Base-by-base conservation (phyloP, 2,329 filamentous ascomycete genomes). In the Xylaria sp. region DNA sequence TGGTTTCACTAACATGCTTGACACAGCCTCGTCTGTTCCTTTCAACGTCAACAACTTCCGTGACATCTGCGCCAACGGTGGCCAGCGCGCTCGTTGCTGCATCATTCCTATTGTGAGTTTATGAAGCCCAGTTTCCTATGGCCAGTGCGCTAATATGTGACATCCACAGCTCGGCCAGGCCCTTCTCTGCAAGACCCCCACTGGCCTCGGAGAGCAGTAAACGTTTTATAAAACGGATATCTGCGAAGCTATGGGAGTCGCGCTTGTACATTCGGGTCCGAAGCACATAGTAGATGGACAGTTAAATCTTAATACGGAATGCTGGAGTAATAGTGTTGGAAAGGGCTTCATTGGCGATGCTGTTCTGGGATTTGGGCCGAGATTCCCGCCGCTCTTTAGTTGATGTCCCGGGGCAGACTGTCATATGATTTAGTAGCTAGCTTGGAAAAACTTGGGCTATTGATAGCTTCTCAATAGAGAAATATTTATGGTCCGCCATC, bases 21-120 rank as follows among this genome's bases (percentile, higher is more conserved):
- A 13, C n/a, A 40, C 19, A 73, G 72, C 85, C n/a, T 19, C 73
- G 3, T 15, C 58, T 1, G 64, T 66, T 3, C 81, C 83, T n/a
- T 68, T 69, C 40, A 70, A 71, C 65, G 76, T 76, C 55, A 73
- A 74, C 37, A 71, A 78, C 60, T 84, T 86, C 74, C 74, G 77
- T 60, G 68, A 71, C 33, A 75, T 76, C 66, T 83, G 81, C 69
- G 67, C 80, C 29, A 62, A 60, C 3, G 66, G 67, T 31, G 81
- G 81, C 58, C 79, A 83, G 72, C 78, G 78, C 58, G 81, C 81
- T 60, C 80, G 80, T 71, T 85, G 83, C 79, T 85, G 83, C 68
- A 62, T 79, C 38, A 47, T 85, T 37, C 82, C 82, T 35, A 73
- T 85, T 64, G 71, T 73, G 67, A 69, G 72, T 54, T 52, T 2